These are phyloP conservation scores for Ramularia endophylla DNA, from an alignment of 2,329 filamentous ascomycete species.

Conservation along the genomic window DNA sequence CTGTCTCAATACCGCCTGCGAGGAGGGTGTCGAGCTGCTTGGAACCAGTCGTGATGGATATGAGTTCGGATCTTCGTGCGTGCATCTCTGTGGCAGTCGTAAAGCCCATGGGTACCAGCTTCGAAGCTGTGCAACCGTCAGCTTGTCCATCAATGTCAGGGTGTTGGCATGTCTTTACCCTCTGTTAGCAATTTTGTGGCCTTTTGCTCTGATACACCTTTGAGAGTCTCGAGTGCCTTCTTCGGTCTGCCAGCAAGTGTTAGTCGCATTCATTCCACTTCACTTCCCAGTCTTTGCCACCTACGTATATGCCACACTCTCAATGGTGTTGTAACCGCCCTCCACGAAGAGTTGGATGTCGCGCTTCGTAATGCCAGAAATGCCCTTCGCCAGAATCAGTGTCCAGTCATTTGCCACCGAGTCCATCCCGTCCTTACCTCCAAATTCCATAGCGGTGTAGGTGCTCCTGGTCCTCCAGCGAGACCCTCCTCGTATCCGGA, in stretches of 20 bases:
- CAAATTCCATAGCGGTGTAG: conserved; percentile 76
- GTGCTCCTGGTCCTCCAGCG: conserved; percentile 80
- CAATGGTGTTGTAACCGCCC: conserved; percentile 90
- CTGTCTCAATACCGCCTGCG: conserved; percentile 91
- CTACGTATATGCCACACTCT: conserved; percentile 89
- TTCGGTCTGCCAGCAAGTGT: conserved; percentile 47
- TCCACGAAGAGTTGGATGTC: conserved; percentile 92
- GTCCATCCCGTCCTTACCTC: conserved; percentile 56
- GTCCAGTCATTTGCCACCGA: conserved; percentile 12
- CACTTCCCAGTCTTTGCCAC: conserved; percentile 20
- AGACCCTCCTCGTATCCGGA: conserved; percentile 68
- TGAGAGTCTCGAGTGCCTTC: conserved; percentile 84
- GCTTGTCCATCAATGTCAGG: background rate
- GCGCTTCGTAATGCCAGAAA: conserved; percentile 84
- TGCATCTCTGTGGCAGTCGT: conserved; percentile 99
- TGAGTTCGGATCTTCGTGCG: conserved; percentile 88
- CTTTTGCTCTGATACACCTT: conserved; percentile 96
- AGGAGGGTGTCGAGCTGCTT: conserved; percentile 95
- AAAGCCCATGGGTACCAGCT: conserved; percentile 97
- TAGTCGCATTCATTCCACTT: conserved; percentile 13
- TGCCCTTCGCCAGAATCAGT: conserved; percentile 54
- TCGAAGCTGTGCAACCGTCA: conserved; percentile 60
- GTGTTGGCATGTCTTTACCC: conserved; percentile 62
- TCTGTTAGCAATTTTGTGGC: conserved; percentile 85
- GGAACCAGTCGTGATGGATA: conserved; percentile 95